Evolutionary conservation across 192 early-diverging fungal genomes (phyloP).

Genomic region (Backusella australiensis): DNA sequence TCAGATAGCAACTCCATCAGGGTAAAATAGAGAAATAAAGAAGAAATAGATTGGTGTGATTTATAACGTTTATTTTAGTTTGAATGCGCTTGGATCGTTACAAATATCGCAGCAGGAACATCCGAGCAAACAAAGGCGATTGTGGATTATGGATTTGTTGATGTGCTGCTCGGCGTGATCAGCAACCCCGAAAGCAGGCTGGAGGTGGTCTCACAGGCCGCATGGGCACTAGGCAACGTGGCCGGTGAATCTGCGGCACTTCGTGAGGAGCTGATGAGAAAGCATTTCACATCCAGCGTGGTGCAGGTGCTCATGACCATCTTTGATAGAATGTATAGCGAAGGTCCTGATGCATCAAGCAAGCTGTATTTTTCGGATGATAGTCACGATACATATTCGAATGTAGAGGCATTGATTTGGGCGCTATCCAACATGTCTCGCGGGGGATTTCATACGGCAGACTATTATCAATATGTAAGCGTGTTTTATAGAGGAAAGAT

Average conservation of each 20-base stretch:
- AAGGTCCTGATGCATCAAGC: neutral
- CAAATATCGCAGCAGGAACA: slow-evolving; percentile 40
- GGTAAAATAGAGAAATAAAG: slow-evolving; percentile 5
- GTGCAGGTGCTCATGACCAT: slow-evolving; percentile 8
- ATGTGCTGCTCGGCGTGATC: slow-evolving; percentile 7
- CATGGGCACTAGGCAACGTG: slow-evolving; percentile 39
- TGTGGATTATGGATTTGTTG: slow-evolving; percentile 25
- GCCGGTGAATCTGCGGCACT: slow-evolving; percentile 30
- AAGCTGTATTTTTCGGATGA: slow-evolving; percentile 2
- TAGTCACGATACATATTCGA: neutral
- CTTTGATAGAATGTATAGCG: slow-evolving; percentile 15
- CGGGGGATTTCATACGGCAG: slow-evolving; percentile 30
- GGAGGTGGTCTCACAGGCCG: slow-evolving; percentile 30
- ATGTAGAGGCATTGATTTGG: slow-evolving; percentile 34
- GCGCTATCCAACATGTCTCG: slow-evolving; percentile 38
- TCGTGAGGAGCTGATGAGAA: slow-evolving; percentile 28
- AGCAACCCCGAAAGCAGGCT: neutral
- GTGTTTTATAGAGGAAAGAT: too few relatives aligned
- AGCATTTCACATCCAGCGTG: slow-evolving; percentile 10
- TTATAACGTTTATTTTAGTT: slow-evolving; percentile 21
- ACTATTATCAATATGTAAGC: slow-evolving; percentile 23
- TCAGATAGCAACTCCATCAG: slow-evolving; percentile 3
- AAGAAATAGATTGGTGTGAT: neutral
- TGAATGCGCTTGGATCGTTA: slow-evolving; percentile 39
- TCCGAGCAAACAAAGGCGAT: slow-evolving; percentile 28